Evolutionary conservation across 1,284 basidiomycete genomes (phyloP).

Genomic region (Ustilago crameri): DNA sequence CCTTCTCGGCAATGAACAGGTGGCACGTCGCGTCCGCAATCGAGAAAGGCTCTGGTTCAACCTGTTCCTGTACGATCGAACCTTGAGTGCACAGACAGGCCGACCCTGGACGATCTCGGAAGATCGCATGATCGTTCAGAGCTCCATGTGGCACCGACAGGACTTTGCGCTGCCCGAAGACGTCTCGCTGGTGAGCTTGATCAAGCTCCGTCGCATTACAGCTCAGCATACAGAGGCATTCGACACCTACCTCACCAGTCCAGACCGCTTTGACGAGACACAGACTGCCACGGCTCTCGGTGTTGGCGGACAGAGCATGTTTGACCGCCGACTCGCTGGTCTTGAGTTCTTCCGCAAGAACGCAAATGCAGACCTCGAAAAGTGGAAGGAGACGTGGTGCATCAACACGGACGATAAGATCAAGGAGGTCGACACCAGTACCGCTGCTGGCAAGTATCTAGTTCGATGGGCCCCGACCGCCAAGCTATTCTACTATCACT

Average conservation of each 20-base stretch:
- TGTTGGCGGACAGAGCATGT: constrained; percentile 45
- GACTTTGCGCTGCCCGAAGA: constrained; percentile 60
- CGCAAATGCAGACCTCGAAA: constrained; percentile 54
- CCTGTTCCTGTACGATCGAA: constrained; percentile 60
- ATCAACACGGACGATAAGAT: constrained; percentile 52
- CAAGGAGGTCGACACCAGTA: constrained; percentile 51
- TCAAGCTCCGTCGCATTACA: constrained; percentile 52
- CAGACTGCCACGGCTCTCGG: constrained; percentile 43
- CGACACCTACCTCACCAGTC: constrained; percentile 46
- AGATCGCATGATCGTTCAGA: constrained; percentile 52
- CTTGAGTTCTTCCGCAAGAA: constrained; percentile 56
- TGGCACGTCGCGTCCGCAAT: constrained; percentile 56
- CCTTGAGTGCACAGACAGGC: constrained; percentile 57
- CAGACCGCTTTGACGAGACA: constrained; percentile 44
- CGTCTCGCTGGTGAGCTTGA: constrained; percentile 54
- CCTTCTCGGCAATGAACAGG: constrained; percentile 52
- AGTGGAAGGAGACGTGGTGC: constrained; percentile 62
- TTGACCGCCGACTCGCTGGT: constrained; percentile 43
- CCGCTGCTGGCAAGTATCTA: constrained; percentile 52
- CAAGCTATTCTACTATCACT: constrained; percentile 56
- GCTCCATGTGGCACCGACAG: constrained; percentile 57
- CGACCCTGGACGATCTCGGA: constrained; percentile 58
- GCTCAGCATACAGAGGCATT: constrained; percentile 54
- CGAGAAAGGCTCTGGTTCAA: constrained; percentile 57
- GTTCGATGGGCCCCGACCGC: constrained; percentile 55